Percentiles rank a stretch among this genome's conserved stretches.
These are phyloP conservation scores for Gomphus bonarii DNA, from an alignment of 1,284 basidiomycete genomes.

Conservation along the genomic window DNA sequence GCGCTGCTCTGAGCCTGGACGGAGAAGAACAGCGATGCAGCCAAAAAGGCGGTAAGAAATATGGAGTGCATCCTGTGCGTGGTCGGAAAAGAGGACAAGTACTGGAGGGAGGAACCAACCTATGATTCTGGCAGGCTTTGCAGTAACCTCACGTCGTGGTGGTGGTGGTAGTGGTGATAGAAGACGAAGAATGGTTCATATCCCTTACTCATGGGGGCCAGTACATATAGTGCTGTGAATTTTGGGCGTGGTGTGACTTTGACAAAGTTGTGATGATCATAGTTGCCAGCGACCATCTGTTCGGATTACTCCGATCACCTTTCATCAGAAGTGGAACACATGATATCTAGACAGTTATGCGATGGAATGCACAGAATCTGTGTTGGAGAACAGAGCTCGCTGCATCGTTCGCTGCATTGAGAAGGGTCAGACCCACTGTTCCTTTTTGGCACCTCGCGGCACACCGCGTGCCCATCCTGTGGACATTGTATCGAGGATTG, in stretches of 20 bases:
- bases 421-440: constrained; percentile 45
- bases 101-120: not conserved
- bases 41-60: not conserved
- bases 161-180: no score
- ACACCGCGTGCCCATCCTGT: constrained; percentile 68
- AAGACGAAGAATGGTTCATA: no score
- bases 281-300: not conserved
- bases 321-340: not conserved
- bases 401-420: constrained; percentile 35
- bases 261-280: no score
- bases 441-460: constrained; percentile 64
- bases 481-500: constrained; percentile 64
- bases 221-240: no score
- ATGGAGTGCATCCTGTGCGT: not conserved
- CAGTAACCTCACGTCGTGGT: no score
- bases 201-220: no score
- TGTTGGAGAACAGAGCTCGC: constrained; percentile 4
- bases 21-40: not conserved
- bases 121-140: not conserved
- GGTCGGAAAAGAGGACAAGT: not conserved
- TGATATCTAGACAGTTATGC: not conserved
- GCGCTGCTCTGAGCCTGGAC: not conserved
- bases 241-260: no score
- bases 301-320: not conserved
- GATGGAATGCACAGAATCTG: not conserved